A percentile compares a stretch with the other conserved stretches of the same genome.
Evolutionary conservation across 495 filamentous ascomycete species (phyloP).

Genomic region (Xylona heveae): DNA sequence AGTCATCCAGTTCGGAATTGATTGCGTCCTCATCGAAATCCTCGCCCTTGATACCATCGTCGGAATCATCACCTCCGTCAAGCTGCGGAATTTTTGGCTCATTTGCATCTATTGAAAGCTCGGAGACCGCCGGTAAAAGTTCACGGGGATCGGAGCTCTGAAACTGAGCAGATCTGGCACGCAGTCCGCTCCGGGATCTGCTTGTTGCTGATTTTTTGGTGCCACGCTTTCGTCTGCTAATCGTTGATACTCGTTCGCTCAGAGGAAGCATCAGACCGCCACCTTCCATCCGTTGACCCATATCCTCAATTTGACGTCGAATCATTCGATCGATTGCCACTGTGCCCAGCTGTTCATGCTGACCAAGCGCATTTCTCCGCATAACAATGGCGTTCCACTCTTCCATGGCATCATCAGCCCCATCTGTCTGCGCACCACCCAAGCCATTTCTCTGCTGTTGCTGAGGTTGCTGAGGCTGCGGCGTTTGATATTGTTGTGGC

Average conservation of each 20-base stretch:
- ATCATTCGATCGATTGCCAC: conserved; percentile 38
- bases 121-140: neutral
- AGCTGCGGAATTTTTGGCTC: conserved; percentile 24
- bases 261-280: conserved; percentile 63
- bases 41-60: conserved; percentile 33
- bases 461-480: conserved; percentile 19
- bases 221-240: conserved; percentile 11
- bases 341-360: conserved; percentile 22
- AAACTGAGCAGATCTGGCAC: conserved; percentile 10
- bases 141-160: neutral
- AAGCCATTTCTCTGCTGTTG: conserved; percentile 14
- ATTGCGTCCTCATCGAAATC: conserved; percentile 74
- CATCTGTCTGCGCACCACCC: conserved; percentile 46
- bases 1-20: conserved; percentile 94
- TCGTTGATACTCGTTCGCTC: conserved; percentile 11
- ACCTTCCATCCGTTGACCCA: conserved; percentile 48
- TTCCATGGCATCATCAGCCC: conserved; percentile 39
- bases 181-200: conserved; percentile 10
- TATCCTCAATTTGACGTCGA: conserved; percentile 42
- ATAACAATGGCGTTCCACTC: conserved; percentile 32
- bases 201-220: conserved; percentile 18
- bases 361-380: conserved; percentile 19
- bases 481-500: conserved; percentile 7
- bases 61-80: conserved; percentile 35
- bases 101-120: too few species aligned